Evolutionary conservation across 306 rosid genomes (phyloP).

Genomic region (Prunus campanulata): DNA sequence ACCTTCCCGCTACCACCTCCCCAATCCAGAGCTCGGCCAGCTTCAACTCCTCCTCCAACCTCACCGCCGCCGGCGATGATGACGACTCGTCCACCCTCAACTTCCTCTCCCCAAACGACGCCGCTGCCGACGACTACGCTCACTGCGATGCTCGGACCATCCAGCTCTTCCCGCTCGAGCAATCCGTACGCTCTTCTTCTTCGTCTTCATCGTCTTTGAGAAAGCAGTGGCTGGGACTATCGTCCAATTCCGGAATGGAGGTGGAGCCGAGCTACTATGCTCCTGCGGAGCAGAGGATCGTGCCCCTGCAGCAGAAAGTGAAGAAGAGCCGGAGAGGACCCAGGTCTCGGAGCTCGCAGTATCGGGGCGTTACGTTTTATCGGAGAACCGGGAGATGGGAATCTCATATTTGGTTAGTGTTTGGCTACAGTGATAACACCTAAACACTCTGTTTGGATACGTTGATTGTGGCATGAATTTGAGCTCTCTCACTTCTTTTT

Average conservation of each 20-base stretch:
- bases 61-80: slow-evolving; percentile 49
- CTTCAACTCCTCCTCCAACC: slow-evolving; percentile 59
- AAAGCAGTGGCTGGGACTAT: slow-evolving; percentile 40
- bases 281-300: slow-evolving; percentile 30
- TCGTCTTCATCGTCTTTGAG: slow-evolving; percentile 21
- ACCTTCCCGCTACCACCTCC: slow-evolving; percentile 7
- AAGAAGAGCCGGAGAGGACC: slow-evolving; percentile 94
- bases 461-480: background rate
- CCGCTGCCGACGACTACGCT: slow-evolving; percentile 6
- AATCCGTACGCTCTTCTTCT: slow-evolving; percentile 3
- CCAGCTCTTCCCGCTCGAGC: slow-evolving; percentile 59
- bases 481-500: background rate
- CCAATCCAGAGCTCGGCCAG: slow-evolving; percentile 67
- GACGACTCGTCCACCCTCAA: slow-evolving; percentile 41
- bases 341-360: slow-evolving; percentile 87
- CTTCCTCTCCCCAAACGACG: slow-evolving; percentile 37
- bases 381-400: slow-evolving; percentile 97
- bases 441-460: background rate
- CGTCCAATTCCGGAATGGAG: background rate
- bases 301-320: slow-evolving; percentile 36
- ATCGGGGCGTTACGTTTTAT: slow-evolving; percentile 90
- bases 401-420: slow-evolving; percentile 83
- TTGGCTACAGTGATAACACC: background rate
- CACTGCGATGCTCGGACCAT: slow-evolving; percentile 36
- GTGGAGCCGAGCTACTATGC: slow-evolving; percentile 26